Evolutionary conservation across 2,329 filamentous ascomycete genomes (phyloP).

Genomic region (Apiospora koreana): DNA sequence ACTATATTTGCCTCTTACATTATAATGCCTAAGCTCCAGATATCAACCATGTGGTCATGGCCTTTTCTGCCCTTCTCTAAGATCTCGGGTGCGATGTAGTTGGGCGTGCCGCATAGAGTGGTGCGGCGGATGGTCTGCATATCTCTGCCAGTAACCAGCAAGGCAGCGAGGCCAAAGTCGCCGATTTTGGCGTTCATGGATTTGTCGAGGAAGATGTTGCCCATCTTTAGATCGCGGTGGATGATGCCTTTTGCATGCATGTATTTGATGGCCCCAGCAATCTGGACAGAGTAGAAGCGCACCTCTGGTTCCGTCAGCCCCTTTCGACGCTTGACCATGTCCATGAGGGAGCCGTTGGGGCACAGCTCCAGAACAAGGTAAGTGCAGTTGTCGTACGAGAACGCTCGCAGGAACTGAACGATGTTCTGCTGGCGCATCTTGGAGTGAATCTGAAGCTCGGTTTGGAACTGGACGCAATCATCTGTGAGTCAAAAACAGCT

Average conservation of each 20-base stretch:
- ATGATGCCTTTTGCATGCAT: slow-evolving; percentile 96
- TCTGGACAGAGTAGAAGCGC: slow-evolving; percentile 89
- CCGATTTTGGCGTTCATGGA: slow-evolving; percentile 98
- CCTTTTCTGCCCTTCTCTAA: slow-evolving; percentile 91
- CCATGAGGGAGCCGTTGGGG: slow-evolving; percentile 93
- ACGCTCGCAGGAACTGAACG: slow-evolving; percentile 92
- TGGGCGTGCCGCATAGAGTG: slow-evolving; percentile 94
- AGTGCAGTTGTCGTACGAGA: slow-evolving; percentile 84
- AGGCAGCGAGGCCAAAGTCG: slow-evolving; percentile 91
- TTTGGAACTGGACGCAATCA: slow-evolving; percentile 57
- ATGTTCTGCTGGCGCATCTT: slow-evolving; percentile 97
- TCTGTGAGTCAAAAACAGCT: not conserved
- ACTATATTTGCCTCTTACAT: slow-evolving; percentile 57
- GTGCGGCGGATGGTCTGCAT: slow-evolving; percentile 82
- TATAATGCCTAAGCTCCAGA: slow-evolving; percentile 98
- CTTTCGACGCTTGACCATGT: slow-evolving; percentile 92
- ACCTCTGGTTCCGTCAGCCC: slow-evolving; percentile 93
- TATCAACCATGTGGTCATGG: slow-evolving; percentile 96
- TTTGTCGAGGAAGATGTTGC: slow-evolving; percentile 92
- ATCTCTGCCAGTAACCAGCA: slow-evolving; percentile 89
- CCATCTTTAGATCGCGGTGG: slow-evolving; percentile 95
- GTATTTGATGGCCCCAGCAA: slow-evolving; percentile 96
- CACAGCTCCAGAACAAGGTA: slow-evolving; percentile 95
- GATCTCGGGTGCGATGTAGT: slow-evolving; percentile 97
- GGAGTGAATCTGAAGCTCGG: slow-evolving; percentile 94